Conservation (phyloP, 2,329 filamentous ascomycete genomes). For the Rosellinia necatrix region DNA sequence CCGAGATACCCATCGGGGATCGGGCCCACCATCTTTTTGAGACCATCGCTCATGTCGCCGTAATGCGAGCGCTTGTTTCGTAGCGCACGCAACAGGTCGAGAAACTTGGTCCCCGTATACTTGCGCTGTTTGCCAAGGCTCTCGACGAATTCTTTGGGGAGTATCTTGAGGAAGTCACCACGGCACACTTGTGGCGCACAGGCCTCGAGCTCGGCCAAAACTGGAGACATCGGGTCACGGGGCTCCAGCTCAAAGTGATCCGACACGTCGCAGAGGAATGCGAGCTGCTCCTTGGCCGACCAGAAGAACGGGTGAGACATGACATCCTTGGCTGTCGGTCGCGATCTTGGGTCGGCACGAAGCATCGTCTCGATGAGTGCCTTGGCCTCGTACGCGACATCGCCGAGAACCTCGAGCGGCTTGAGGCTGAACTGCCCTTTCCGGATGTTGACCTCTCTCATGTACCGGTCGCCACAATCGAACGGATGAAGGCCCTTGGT, state of each 20-base stretch:
- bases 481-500: conserved; percentile 92
- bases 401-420: conserved; percentile 74
- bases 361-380: conserved; percentile 87
- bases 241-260: conserved; percentile 95
- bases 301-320: conserved; percentile 94
- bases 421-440: conserved; percentile 79
- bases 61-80: conserved; percentile 98
- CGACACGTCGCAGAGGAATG: conserved; percentile 93
- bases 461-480: conserved; percentile 91
- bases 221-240: conserved; percentile 75
- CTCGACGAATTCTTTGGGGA: conserved; percentile 84
- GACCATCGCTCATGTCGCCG: conserved; percentile 85
- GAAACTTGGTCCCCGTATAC: conserved; percentile 80
- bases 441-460: conserved; percentile 96
- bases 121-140: conserved; percentile 93
- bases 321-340: conserved; percentile 47
- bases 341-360: conserved; percentile 63
- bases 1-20: conserved; percentile 79
- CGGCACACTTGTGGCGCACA: conserved; percentile 59
- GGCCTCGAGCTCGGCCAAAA: conserved; percentile 64
- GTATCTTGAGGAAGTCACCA: conserved; percentile 75
- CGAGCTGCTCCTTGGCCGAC: conserved; percentile 83
- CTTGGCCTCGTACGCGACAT: conserved; percentile 84
- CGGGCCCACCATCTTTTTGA: conserved; percentile 72
- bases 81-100: conserved; percentile 86